phyloP scores from a whole-genome alignment of 495 filamentous ascomycete genomes.

The Pyronema domesticum region DNA sequence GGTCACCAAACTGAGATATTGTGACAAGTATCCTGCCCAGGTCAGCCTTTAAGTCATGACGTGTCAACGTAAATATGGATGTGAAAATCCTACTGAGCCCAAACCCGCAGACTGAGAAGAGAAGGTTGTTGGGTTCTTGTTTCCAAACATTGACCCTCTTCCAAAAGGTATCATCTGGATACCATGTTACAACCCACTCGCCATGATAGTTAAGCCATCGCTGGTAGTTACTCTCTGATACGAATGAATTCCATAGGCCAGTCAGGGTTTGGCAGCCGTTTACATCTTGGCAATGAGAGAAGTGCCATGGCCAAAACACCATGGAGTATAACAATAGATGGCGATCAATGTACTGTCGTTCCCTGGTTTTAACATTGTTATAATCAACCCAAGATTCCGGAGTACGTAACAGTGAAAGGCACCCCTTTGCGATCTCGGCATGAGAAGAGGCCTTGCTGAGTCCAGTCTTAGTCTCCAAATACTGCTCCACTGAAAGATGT shows the following conservation, averaged over 20 bases:
- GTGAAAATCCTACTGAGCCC: neutral
- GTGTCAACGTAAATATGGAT: neutral
- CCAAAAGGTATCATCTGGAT: too few relatives aligned
- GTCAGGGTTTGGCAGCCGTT: too few relatives aligned
- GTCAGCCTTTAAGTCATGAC: neutral
- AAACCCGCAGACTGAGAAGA: neutral
- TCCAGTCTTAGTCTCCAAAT: neutral
- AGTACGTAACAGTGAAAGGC: neutral
- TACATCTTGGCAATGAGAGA: too few relatives aligned
- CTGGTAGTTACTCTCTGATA: too few relatives aligned
- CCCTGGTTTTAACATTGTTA: neutral
- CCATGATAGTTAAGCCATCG: too few relatives aligned
- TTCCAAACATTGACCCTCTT: neutral
- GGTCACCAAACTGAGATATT: neutral
- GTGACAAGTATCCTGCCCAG: neutral
- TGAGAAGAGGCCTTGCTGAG: neutral
- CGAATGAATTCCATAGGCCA: too few relatives aligned
- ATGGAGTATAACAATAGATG: constrained; percentile 1
- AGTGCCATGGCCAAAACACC: too few relatives aligned
- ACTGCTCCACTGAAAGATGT: neutral
- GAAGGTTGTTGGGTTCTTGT: neutral
- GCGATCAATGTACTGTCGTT: neutral
- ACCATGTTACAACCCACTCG: too few relatives aligned
- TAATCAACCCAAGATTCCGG: neutral
- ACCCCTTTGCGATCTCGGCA: too few relatives aligned